Evolutionary conservation across 768 basidiomycete species (phyloP).

Genomic region (Ramaria rubella): DNA sequence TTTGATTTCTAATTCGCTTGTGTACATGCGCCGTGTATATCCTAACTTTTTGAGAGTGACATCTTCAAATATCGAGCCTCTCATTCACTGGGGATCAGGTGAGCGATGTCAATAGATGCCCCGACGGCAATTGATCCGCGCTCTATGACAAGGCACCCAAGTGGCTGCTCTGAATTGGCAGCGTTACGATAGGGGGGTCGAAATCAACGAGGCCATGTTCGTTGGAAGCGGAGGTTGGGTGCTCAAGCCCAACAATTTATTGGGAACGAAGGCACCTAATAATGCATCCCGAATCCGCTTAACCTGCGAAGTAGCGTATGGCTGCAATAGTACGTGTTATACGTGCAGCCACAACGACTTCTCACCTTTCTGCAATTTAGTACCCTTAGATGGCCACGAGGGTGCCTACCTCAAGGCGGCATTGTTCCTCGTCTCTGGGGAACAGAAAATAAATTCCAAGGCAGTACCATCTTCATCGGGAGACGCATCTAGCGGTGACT

Average conservation of each 20-base stretch:
- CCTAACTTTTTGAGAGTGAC: slow-evolving; percentile 50
- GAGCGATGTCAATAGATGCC: neutral
- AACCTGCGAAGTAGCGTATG: neutral
- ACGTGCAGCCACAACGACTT: neutral
- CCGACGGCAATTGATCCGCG: neutral
- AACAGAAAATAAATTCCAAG: slow-evolving; percentile 39
- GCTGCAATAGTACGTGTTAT: slow-evolving; percentile 38
- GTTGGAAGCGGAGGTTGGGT: slow-evolving; percentile 50
- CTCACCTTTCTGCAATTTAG: neutral
- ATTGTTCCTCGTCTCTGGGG: slow-evolving; percentile 34
- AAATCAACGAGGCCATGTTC: slow-evolving; percentile 57
- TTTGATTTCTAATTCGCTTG: slow-evolving; percentile 37
- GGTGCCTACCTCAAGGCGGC: slow-evolving; percentile 39
- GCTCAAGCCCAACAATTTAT: slow-evolving; percentile 34
- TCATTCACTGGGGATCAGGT: slow-evolving; percentile 42
- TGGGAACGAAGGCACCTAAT: slow-evolving; percentile 6
- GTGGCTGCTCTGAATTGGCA: slow-evolving; percentile 58
- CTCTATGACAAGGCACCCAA: slow-evolving; percentile 39
- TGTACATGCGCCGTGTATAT: slow-evolving; percentile 49
- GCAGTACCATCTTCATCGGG: slow-evolving; percentile 21
- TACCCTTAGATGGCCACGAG: slow-evolving; percentile 27
- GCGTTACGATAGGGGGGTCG: slow-evolving; percentile 39
- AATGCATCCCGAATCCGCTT: neutral
- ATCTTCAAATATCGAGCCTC: slow-evolving; percentile 49
- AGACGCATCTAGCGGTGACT: slow-evolving; percentile 36